A percentile compares a stretch with the other conserved stretches of the same genome.
phyloP scores from a whole-genome alignment of 192 early-diverging fungal species.

The Backusella morwellensis region DNA sequence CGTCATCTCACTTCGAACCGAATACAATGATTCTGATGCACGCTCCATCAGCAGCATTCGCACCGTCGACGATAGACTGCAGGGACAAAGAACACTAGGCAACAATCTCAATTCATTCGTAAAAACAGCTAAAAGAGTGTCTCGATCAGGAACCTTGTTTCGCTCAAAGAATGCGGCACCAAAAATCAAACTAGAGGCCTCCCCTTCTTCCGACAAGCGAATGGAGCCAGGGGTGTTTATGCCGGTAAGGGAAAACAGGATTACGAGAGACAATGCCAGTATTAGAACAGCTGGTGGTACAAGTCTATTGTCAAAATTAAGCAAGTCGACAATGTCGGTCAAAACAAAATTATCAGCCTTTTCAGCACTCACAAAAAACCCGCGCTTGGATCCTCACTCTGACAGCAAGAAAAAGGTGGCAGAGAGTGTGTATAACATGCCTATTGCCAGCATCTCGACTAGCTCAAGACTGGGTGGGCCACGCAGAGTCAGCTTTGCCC shows the following conservation, averaged over 20 bases:
- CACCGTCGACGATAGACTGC: conserved; percentile 11
- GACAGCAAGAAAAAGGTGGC: conserved; percentile 11
- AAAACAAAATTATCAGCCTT: conserved; percentile 29
- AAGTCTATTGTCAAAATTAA: conserved; percentile 26
- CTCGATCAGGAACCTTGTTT: conserved; percentile 10
- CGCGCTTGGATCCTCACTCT: neutral
- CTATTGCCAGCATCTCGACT: conserved; percentile 3
- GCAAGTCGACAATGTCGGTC: conserved; percentile 25
- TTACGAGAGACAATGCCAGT: conserved; percentile 9
- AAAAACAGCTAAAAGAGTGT: neutral
- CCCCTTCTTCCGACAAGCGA: neutral
- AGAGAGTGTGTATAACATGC: conserved; percentile 32
- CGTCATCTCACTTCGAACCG: conserved; percentile 18
- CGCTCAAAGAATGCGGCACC: neutral
- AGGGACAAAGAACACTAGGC: neutral
- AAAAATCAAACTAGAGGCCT: neutral
- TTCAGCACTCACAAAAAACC: conserved; percentile 10
- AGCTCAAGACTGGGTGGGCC: neutral
- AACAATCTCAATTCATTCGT: neutral
- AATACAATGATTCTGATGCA: conserved; percentile 25
- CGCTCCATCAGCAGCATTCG: conserved; percentile 19
- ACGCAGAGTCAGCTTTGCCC: conserved; percentile 24
- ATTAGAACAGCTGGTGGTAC: neutral
- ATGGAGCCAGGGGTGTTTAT: neutral
- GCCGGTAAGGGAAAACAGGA: neutral